Percentiles rank a stretch among this genome's conserved stretches.
Evolutionary conservation across 768 basidiomycete species (phyloP).

Genomic region (Leccinum uliginosum): DNA sequence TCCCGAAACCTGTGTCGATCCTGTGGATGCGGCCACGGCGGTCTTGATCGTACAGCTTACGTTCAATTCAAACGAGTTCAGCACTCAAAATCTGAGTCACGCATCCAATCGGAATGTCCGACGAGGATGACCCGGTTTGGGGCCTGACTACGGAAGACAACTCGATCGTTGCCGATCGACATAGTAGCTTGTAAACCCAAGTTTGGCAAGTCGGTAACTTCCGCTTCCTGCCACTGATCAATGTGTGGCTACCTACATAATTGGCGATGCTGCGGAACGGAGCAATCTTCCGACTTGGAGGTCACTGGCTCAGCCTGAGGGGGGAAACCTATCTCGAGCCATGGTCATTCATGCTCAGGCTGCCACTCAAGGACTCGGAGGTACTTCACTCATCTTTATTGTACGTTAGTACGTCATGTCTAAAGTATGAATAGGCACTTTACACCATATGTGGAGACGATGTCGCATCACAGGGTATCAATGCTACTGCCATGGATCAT

Average conservation of each 20-base stretch:
- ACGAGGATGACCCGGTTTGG: background rate
- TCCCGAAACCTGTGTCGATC: background rate
- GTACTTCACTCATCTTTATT: conserved; percentile 21
- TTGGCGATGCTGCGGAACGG: background rate
- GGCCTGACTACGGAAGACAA: too few species aligned
- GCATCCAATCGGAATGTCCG: background rate
- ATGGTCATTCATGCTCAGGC: conserved; percentile 44
- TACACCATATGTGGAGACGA: conserved; percentile 37
- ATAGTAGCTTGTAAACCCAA: too few species aligned
- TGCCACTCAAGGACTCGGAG: conserved; percentile 53
- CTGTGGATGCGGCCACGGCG: background rate
- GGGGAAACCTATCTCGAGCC: conserved; percentile 41
- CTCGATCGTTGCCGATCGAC: too few species aligned
- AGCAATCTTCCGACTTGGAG: background rate
- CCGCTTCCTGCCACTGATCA: too few species aligned
- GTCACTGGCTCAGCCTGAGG: conserved; percentile 14
- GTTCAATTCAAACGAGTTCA: background rate
- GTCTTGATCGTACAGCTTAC: background rate
- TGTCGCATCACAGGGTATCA: conserved; percentile 37
- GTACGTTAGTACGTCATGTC: conserved; percentile 17
- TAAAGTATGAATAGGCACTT: conserved; percentile 39
- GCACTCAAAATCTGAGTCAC: background rate
- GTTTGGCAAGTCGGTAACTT: too few species aligned
- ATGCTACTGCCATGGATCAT: conserved; percentile 20
- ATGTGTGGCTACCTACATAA: too few species aligned